Evolutionary conservation across 1,284 basidiomycete genomes (phyloP), one percentile per base, ranked within the genome.

Genomic region (Ganoderma meredithae): DNA sequence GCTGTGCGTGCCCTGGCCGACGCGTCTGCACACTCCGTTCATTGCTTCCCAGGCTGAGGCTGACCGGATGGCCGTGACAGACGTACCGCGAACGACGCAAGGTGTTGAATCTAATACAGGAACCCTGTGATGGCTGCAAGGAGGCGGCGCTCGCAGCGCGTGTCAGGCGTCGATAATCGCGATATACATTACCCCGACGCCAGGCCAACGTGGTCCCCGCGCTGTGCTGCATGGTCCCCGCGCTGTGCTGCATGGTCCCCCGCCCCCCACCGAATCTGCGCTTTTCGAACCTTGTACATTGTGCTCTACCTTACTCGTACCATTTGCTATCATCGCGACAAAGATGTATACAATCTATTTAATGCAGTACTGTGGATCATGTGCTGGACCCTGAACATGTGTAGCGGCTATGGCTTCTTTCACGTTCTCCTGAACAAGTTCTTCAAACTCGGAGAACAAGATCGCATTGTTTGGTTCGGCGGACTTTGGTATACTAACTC

Each of bases 31-130:
- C 39, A 39, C 47, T 52, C n/a, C 19, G 17, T 40, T 31, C 60
- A 53, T 71, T 31, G 66, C 19, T 19, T 9, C 36, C 36, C 8
- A 39, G 36, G 36, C 36, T 39, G 36, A 25, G 58, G 22, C 65
- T 71, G 52, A 71, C 22, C n/a, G 19, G 17, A 49, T 52, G 33
- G 4, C 25, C 58, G 8, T 44, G 66, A 49, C 67, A 86, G 86
- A 76, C 73, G 31, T 80, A 79, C 62, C 62, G 72, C 64, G 85
- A 87, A 68, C 69, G 81, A 61, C 79, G 81, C 63, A 79, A 80
- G 44, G 84, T 87, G 27, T 76, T 81, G 62, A 86, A 85, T 70
- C 75, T 86, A 55, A 83, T 86, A 52, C 86, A 87, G 70, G 83
- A 83, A 70, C 81, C 81, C 62, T 86, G 85, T 76, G 85, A 86